Evolutionary conservation across 371 early-diverging fungal species (phyloP).

Genomic region (Circinella minor): DNA sequence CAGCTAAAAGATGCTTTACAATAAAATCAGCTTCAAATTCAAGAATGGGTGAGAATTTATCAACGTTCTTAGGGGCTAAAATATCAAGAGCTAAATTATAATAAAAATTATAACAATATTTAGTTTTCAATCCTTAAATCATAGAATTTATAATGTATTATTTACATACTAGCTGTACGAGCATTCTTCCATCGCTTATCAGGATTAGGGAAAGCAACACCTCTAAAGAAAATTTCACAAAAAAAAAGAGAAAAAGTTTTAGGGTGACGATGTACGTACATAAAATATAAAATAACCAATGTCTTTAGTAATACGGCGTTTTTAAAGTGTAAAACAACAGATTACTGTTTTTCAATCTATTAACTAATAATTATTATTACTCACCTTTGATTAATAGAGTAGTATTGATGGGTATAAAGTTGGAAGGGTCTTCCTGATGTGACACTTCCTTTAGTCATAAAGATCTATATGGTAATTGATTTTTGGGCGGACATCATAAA

Average conservation of each 20-base stretch:
- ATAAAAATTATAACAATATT: not conserved
- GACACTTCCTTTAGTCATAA: conserved; percentile 21
- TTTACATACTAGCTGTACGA: conserved; percentile 18
- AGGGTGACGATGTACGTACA: not conserved
- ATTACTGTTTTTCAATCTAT: too few species aligned
- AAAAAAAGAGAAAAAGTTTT: not conserved
- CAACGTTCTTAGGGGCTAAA: conserved; percentile 22
- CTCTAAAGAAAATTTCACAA: conserved; percentile 8
- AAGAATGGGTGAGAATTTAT: conserved; percentile 10
- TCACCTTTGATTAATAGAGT: conserved; percentile 21
- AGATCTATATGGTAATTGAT: conserved; percentile 25
- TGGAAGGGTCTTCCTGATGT: conserved; percentile 26
- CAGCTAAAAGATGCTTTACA: conserved; percentile 10
- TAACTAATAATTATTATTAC: too few species aligned
- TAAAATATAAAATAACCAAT: too few species aligned
- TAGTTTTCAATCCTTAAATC: not conserved
- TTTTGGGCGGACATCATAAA: not conserved
- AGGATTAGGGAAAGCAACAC: conserved; percentile 22
- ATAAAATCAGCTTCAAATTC: conserved; percentile 13
- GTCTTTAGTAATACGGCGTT: too few species aligned
- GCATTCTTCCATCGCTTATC: conserved; percentile 22
- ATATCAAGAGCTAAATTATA: conserved; percentile 14
- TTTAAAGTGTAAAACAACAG: too few species aligned
- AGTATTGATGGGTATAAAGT: conserved; percentile 17
- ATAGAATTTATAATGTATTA: not conserved